Evolutionary conservation across 2,329 filamentous ascomycete species (phyloP), one percentile per base, ranked within the genome.

Genomic region (Myrmaecium sp.): DNA sequence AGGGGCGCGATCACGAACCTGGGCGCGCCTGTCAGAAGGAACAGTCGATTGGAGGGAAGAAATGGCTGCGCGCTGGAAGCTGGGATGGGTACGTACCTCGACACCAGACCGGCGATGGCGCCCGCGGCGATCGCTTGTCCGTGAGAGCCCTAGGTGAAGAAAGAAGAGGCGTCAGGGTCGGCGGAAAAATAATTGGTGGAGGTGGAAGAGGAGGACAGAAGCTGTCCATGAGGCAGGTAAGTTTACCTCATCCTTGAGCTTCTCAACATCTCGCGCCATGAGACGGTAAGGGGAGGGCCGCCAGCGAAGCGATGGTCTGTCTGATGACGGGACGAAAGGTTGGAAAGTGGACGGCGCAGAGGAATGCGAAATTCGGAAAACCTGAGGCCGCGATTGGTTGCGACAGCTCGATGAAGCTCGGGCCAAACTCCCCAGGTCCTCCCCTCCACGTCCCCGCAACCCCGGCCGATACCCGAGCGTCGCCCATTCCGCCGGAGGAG

Each of bases 1-100:
- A 98, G 77, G 28, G 89, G 89, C 11, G 89, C 82, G 47, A 95
- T 76, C 46, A 89, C 70, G 61, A 98, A 95, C 49, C 80, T 83
- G 40, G n/a, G 5, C 21, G 9, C 20, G 25, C 17, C 25, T 17
- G 14, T 28, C 15, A 24, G 29, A n/a, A n/a, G n/a, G n/a, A n/a
- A n/a, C n/a, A 7, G 18, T 20, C 18, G 18, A 7, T n/a, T 7
- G 18, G n/a, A 7, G n/a, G 18, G 18, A n/a, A 7, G n/a, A 20
- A n/a, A 20, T 20, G n/a, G 7, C 7, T n/a, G 18, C 18, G 18
- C 7, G 18, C 6, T n/a, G 18, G 7, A 20, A n/a, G 6, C 18
- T 20, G 18, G 25, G 15, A n/a, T 23, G 18, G 8, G n/a, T n/a
- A 30, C 49, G 30, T 63, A 82, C 76, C 84, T 76, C 29, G 89